Percentiles rank a stretch among this genome's conserved stretches.
Conservation (phyloP, 352 stramenopile genomes). For the Halophytophthora polymorphica region DNA sequence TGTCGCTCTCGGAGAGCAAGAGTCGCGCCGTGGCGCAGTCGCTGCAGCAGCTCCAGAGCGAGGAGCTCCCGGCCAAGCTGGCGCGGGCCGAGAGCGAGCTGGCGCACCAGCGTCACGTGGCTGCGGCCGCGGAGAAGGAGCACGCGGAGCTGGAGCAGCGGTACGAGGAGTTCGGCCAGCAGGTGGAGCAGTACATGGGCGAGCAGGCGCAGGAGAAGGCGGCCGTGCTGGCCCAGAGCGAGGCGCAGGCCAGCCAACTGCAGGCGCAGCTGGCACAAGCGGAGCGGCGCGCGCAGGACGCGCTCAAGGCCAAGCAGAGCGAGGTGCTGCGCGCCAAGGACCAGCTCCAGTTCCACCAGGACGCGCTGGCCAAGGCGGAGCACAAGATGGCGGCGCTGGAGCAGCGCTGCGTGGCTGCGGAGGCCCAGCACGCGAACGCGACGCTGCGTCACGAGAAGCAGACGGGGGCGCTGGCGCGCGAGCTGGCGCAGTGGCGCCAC, state of each 20-base stretch:
- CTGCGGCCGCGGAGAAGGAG: slow-evolving; percentile 36
- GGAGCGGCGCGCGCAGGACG: slow-evolving; percentile 34
- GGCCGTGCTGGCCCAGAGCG: slow-evolving; percentile 22
- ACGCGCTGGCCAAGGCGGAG: slow-evolving; percentile 45
- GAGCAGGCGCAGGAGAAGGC: slow-evolving; percentile 59
- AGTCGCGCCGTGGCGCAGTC: slow-evolving; percentile 33
- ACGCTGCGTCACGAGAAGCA: slow-evolving; percentile 41
- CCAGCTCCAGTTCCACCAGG: slow-evolving; percentile 60
- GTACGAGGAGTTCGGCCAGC: slow-evolving; percentile 70
- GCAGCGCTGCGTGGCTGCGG: slow-evolving; percentile 25
- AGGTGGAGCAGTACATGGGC: slow-evolving; percentile 75
- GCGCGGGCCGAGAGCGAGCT: slow-evolving; percentile 52
- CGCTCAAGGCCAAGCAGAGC: slow-evolving; percentile 49
- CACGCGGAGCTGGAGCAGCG: slow-evolving; percentile 56
- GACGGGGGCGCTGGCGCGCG: slow-evolving; percentile 45
- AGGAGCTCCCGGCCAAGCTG: slow-evolving; percentile 51
- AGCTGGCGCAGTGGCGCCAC: slow-evolving; percentile 41
- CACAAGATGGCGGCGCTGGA: slow-evolving; percentile 44
- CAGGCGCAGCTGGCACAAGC: slow-evolving; percentile 35
- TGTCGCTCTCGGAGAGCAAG: slow-evolving; percentile 49
- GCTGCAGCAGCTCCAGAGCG: slow-evolving; percentile 36
- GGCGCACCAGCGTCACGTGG: slow-evolving; percentile 29
- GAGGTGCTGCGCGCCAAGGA: slow-evolving; percentile 46
- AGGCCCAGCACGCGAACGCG: slow-evolving; percentile 37
- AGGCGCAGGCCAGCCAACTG: slow-evolving; percentile 34